Base-by-base conservation (phyloP, 192 early-diverging fungal species). In the Backusella macrospora region DNA sequence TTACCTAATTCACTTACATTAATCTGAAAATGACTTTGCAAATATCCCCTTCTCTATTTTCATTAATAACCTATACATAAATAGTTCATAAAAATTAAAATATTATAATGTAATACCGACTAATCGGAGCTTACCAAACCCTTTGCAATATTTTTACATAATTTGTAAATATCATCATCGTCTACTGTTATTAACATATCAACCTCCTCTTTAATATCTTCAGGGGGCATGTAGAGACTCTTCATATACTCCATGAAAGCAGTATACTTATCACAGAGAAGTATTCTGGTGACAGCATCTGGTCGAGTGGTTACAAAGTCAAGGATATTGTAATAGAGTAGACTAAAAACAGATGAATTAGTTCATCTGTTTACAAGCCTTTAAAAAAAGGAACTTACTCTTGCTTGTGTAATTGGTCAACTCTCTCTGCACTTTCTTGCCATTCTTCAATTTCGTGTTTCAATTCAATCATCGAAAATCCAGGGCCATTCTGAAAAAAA, bases 321-420 rank as follows among this genome's bases (percentile, higher is more conserved):
- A 21, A 66, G 38, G 39, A 66, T 66, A 66, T 66, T 66, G 43
- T 68, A 47, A 68, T 18, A 68, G n/a, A 68, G 66, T 29, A 68
- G 43, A 46, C 66, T 68, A 23, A 68, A 68, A 47, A 44, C n/a
- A 68, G 8, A 68, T 68, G 43, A 43, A 46, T 68, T 46, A 68
- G 66, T 68, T 21, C 1, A 45, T 45, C 42, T 40, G 16, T 18
- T 43, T 45, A 68, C 21, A 29, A 43, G 23, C 13, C 13, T 26
- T 43, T 68, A 21, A 26, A 40, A 68, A 21, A 68, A 46, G 15
- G 21, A 68, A 68, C 45, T 46, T 68, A 68, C 66, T 48, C 66
- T 29, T 68, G 66, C 12, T 68, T 45, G 43, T 68, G 23, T 29
- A 68, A 29, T 13, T 10, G 26, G 43, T 68, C 66, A 46, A 68